These are phyloP conservation scores for Paraphaeosphaeria sporulosa DNA, from an alignment of 2,329 filamentous ascomycete species.

Conservation along the genomic window DNA sequence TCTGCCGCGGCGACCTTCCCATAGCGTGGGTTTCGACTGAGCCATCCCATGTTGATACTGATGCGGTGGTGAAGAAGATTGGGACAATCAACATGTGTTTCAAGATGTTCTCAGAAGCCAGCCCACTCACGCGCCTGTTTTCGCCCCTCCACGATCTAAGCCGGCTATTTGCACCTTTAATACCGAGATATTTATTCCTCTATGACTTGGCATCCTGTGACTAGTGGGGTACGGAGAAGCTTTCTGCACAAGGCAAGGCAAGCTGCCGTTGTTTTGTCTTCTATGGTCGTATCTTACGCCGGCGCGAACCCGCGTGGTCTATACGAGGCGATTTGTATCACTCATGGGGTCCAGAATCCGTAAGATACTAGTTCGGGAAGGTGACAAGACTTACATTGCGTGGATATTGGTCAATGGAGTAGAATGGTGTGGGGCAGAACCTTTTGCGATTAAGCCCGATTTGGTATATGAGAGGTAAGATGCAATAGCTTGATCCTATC, in stretches of 20 bases:
- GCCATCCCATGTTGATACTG: conserved; percentile 6
- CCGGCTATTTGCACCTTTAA: background rate
- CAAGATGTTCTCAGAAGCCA: background rate
- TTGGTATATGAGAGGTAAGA: background rate
- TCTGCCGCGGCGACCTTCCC: background rate
- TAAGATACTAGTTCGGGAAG: background rate
- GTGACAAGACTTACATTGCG: background rate
- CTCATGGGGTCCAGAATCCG: too few species aligned
- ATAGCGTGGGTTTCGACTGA: background rate
- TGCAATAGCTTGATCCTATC: background rate
- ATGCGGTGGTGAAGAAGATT: background rate
- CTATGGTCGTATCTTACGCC: background rate
- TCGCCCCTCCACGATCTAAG: background rate
- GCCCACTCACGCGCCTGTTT: background rate
- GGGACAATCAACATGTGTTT: background rate
- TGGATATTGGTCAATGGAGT: background rate
- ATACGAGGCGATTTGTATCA: background rate
- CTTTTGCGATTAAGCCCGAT: background rate
- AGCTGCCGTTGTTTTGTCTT: too few species aligned
- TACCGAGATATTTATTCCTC: too few species aligned
- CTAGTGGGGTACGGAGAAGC: background rate
- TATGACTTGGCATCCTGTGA: background rate
- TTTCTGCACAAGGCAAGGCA: background rate
- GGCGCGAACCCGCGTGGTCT: background rate
- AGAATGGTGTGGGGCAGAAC: background rate